phyloP scores from a whole-genome alignment of 345 rosid genomes.

The Salix arbutifolia region DNA sequence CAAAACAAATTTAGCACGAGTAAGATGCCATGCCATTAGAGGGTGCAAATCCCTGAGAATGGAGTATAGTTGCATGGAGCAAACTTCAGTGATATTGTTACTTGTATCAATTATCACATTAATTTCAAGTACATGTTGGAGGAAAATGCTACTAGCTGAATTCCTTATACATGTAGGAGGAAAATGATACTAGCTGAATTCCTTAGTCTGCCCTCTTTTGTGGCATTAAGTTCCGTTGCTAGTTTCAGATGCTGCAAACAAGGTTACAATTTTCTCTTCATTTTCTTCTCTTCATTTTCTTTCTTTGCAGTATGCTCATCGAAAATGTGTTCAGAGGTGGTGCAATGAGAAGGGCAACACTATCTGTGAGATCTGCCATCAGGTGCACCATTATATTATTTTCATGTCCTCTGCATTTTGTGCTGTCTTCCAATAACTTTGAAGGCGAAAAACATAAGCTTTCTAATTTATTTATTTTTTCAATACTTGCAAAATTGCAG shows the following conservation, averaged over 20 bases:
- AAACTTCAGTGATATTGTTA: background rate
- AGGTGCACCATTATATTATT: constrained; percentile 41
- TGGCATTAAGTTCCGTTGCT: background rate
- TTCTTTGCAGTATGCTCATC: constrained; percentile 72
- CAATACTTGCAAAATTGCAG: constrained; percentile 35
- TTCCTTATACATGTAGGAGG: background rate
- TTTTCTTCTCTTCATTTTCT: background rate
- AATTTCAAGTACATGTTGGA: background rate
- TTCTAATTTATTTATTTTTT: background rate
- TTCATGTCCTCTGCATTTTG: background rate
- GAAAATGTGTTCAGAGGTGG: constrained; percentile 80
- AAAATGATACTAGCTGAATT: background rate
- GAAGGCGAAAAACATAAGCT: background rate
- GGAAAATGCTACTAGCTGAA: background rate
- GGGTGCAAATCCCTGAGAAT: background rate
- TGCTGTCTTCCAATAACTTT: background rate
- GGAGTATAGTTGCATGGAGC: background rate
- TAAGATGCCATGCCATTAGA: background rate
- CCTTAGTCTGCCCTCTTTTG: background rate
- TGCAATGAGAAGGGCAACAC: constrained; percentile 83
- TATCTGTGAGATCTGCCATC: constrained; percentile 70
- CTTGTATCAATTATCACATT: background rate
- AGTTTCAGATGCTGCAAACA: background rate
- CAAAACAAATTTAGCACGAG: background rate
- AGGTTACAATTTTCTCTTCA: background rate